Percentiles rank a stretch among this genome's conserved stretches.
These are phyloP conservation scores for Paracorniculantispora psalliotae DNA, from an alignment of 2,329 filamentous ascomycete species.

Conservation along the genomic window DNA sequence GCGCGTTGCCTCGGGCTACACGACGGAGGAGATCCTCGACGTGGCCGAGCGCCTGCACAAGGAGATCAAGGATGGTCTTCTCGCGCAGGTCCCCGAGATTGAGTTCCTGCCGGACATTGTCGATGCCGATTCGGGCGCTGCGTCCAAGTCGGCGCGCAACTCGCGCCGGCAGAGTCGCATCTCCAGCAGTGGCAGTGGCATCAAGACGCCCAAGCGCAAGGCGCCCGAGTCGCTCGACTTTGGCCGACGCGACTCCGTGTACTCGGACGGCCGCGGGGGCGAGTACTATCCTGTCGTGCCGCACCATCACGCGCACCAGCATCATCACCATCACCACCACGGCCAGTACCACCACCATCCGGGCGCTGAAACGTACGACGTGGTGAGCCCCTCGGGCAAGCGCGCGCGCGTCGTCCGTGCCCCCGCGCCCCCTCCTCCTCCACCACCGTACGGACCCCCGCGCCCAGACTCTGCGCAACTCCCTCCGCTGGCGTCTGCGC, in stretches of 20 bases:
- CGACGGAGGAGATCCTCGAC: constrained; percentile 40
- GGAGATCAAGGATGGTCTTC: constrained; percentile 38
- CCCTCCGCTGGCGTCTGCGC: constrained; percentile 4
- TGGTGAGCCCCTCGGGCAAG: constrained; percentile 21
- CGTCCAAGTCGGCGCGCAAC: neutral
- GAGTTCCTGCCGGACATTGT: constrained; percentile 54
- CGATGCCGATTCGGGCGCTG: constrained; percentile 26
- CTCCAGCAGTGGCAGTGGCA: constrained; percentile 9
- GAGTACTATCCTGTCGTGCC: neutral
- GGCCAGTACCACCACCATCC: neutral
- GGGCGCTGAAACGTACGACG: constrained; percentile 13
- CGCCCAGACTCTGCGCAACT: constrained; percentile 9
- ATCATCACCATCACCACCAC: constrained; percentile 2
- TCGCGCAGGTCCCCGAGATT: constrained; percentile 50
- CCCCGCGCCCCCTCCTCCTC: neutral
- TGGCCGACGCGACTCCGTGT: neutral
- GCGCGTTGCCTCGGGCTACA: constrained; percentile 42
- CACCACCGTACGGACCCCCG: neutral
- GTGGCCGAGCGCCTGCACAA: constrained; percentile 42
- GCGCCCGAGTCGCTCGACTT: constrained; percentile 16
- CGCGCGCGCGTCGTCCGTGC: constrained; percentile 18
- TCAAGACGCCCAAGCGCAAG: constrained; percentile 23
- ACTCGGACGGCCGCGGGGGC: neutral
- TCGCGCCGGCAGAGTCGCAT: constrained; percentile 19
- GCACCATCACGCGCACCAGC: neutral